Evolutionary conservation across 306 rosid genomes (phyloP), one percentile per base, ranked within the genome.

Genomic region (Vigna unguiculata): DNA sequence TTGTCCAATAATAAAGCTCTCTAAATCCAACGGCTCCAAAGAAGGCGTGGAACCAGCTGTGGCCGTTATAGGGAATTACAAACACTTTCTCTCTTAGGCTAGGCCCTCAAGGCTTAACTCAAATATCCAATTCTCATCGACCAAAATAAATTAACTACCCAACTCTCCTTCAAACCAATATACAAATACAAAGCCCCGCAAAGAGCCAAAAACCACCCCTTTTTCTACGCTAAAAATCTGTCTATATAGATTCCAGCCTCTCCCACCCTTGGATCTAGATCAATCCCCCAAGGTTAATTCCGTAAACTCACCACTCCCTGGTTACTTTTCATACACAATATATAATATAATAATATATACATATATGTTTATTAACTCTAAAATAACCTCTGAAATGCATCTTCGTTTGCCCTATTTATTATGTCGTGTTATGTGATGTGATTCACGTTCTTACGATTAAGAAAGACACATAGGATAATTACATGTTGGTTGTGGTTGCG

Each of bases 1-100:
- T 6, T 49, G 38, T 9, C n/a, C 64, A 58, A 72, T 74, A 84
- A 81, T 74, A 84, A 81, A 64, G 21, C 57, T 6, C 55, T 62
- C 83, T 70, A 15, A n/a, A 93, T 91, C 98, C 45, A 61, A 83
- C 91, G 97, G 88, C 75, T 45, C 21, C 43, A 69, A 86, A 62
- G 45, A 21, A 7, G 9, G 53, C 78, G 17, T 4, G 74, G 54
- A 38, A 69, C 78, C 89, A 85, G 88, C 86, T 76, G 83, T 79
- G 70, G 71, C 25, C 75, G 82, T 78, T 61, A 4, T 24, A 16
- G 28, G 36, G 59, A 60, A 60, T 81, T 85, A 17, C 69, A 57
- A 13, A 69, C 41, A 14, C 46, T 12, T 22, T 24, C 49, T 28
- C 57, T 48, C 43, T 57, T 14, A 20, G 61, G 72, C 71, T 40